Conservation (phyloP, 1,284 basidiomycete species). For the Ustilago trichophora region DNA sequence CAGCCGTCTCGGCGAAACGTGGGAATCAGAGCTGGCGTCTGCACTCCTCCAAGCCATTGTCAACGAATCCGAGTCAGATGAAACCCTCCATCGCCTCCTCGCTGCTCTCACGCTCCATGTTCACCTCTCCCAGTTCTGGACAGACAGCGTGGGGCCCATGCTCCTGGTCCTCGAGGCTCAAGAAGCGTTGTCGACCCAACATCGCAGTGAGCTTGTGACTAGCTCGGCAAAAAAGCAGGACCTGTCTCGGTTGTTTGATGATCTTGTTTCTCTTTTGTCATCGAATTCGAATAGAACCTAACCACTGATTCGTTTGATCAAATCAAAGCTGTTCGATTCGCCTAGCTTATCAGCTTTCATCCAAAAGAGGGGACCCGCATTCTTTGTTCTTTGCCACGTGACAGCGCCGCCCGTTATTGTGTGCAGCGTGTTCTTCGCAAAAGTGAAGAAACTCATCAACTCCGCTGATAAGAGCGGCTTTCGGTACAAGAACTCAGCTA, state of each 20-base stretch:
- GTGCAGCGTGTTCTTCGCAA: no score
- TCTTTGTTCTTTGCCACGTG: neutral
- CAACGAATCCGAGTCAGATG: constrained; percentile 77
- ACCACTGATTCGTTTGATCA: no score
- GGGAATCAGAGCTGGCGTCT: constrained; percentile 82
- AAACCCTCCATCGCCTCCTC: constrained; percentile 74
- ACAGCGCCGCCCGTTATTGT: no score
- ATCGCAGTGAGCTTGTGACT: constrained; percentile 6
- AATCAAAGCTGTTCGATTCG: no score
- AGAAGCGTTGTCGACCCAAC: constrained; percentile 9
- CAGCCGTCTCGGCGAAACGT: constrained; percentile 72
- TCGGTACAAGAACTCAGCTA: no score
- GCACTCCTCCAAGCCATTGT: constrained; percentile 79
- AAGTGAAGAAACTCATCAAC: no score
- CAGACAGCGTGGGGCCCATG: constrained; percentile 74
- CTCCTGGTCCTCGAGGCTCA: constrained; percentile 75
- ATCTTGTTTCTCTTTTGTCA: constrained; percentile 22
- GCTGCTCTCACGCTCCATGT: constrained; percentile 79
- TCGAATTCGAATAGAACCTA: no score
- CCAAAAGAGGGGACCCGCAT: constrained; percentile 4
- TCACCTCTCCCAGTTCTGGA: constrained; percentile 71
- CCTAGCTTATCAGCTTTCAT: no score
- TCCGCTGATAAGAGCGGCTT: no score
- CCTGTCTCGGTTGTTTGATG: constrained; percentile 15
- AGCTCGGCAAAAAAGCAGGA: constrained; percentile 30